These are phyloP conservation scores for Pseudoscleropodium purum DNA, from an alignment of 225 moss, liverwort and hornwort species.

Conservation along the genomic window DNA sequence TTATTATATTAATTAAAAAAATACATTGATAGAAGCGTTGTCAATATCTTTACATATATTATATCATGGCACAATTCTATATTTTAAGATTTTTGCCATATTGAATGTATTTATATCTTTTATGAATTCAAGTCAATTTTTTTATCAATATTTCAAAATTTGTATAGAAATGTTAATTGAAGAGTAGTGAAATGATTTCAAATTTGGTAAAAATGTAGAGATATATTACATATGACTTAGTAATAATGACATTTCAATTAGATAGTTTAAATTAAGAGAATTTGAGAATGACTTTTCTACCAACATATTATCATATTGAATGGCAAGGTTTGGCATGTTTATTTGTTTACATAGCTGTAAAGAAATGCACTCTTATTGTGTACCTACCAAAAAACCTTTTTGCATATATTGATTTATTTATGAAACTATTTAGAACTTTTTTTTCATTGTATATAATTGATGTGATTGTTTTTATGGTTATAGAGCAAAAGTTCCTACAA, in stretches of 20 bases:
- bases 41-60: not conserved
- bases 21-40: not conserved
- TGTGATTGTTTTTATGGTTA: not conserved
- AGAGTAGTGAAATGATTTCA: not conserved
- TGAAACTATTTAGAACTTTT: not conserved
- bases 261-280: not conserved
- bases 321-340: not conserved
- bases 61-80: too few species aligned
- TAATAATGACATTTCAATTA: not conserved
- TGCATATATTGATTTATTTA: too few species aligned
- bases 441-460: not conserved
- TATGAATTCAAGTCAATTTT: accelerated
- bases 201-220: accelerated
- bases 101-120: not conserved
- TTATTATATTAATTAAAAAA: not conserved
- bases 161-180: too few species aligned
- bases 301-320: too few species aligned
- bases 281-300: not conserved
- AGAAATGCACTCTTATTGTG: not conserved
- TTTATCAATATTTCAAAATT: not conserved
- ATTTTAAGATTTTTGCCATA: not conserved
- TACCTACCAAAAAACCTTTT: not conserved
- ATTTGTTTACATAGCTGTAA: too few species aligned
- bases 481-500: slow-evolving; percentile 13
- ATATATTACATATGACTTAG: not conserved